These are phyloP conservation scores for Neoboletus magnificus DNA, from an alignment of 768 basidiomycete genomes.

Conservation along the genomic window DNA sequence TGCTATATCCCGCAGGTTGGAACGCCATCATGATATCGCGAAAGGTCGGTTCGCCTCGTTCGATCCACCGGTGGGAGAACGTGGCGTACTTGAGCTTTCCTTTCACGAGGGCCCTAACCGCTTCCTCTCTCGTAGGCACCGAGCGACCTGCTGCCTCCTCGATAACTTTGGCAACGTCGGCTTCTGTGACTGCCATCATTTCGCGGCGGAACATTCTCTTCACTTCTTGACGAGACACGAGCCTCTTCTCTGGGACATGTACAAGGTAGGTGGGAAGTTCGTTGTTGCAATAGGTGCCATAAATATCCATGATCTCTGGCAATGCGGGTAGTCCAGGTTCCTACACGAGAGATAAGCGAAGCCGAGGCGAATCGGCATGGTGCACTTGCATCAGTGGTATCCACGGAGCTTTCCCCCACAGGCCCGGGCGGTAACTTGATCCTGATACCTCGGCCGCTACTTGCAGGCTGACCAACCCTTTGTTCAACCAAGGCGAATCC, in stretches of 20 bases:
- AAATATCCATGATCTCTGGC: conserved; percentile 25
- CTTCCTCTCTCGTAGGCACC: conserved; percentile 27
- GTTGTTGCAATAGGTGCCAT: conserved; percentile 25
- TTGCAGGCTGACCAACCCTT: conserved; percentile 17
- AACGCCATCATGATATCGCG: conserved; percentile 31
- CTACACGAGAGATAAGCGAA: conserved; percentile 7
- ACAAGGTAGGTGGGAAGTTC: conserved; percentile 30
- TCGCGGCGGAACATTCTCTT: conserved; percentile 31
- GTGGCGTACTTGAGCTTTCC: conserved; percentile 28
- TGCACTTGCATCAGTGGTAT: conserved; percentile 10
- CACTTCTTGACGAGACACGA: conserved; percentile 31
- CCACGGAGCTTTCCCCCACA: neutral
- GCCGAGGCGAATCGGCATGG: neutral
- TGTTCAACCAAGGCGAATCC: neutral
- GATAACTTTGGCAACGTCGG: conserved; percentile 16
- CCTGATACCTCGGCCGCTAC: conserved; percentile 21
- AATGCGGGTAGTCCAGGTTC: conserved; percentile 13
- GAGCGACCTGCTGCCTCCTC: conserved; percentile 22
- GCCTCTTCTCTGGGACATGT: conserved; percentile 23
- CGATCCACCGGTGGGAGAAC: conserved; percentile 31
- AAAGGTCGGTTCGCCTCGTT: conserved; percentile 29
- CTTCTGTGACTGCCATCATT: conserved; percentile 24
- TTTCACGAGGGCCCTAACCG: conserved; percentile 20
- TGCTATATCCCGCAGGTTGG: conserved; percentile 24
- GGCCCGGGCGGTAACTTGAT: conserved; percentile 21